Conservation (phyloP, 441 rosid genomes). For the Erysimum cheiri region DNA sequence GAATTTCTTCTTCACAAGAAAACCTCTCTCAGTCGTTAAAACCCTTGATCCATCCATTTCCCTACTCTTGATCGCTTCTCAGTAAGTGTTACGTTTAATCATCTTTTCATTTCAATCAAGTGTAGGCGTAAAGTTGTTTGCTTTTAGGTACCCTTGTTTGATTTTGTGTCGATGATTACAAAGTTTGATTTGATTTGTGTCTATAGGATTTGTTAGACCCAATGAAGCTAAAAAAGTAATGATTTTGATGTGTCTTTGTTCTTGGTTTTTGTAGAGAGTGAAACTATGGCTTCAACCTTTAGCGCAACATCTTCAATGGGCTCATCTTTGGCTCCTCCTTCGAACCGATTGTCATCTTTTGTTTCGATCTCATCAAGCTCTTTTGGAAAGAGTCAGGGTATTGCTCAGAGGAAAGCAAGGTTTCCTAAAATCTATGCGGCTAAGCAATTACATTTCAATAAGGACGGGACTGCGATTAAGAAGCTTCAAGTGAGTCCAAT, state of each 20-base stretch:
- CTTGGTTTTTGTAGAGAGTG: constrained; percentile 27
- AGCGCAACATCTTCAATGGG: constrained; percentile 67
- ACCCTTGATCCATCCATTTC: constrained; percentile 11
- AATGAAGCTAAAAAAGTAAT: background rate
- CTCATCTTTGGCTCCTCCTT: constrained; percentile 55
- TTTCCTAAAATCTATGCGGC: constrained; percentile 71
- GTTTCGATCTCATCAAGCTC: constrained; percentile 63
- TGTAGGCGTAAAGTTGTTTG: constrained; percentile 20
- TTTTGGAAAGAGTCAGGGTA: constrained; percentile 53
- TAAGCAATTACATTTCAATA: constrained; percentile 88
- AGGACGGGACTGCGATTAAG: constrained; percentile 81
- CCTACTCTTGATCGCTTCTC: background rate
- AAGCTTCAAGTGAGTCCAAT: constrained; percentile 74
- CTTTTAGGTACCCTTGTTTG: constrained; percentile 23
- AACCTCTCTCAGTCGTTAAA: constrained; percentile 21
- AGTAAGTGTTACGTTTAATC: constrained; percentile 17
- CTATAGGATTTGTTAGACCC: background rate
- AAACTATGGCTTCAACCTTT: constrained; percentile 71
- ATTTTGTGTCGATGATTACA: constrained; percentile 33
- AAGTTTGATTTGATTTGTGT: constrained; percentile 15
- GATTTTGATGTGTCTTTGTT: constrained; percentile 5
- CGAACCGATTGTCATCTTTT: constrained; percentile 70
- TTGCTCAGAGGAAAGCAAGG: constrained; percentile 52
- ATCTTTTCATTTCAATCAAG: background rate
- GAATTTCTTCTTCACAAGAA: constrained; percentile 27